Conservation (phyloP, 2,329 filamentous ascomycete species). For the Ramichloridium luteum region DNA sequence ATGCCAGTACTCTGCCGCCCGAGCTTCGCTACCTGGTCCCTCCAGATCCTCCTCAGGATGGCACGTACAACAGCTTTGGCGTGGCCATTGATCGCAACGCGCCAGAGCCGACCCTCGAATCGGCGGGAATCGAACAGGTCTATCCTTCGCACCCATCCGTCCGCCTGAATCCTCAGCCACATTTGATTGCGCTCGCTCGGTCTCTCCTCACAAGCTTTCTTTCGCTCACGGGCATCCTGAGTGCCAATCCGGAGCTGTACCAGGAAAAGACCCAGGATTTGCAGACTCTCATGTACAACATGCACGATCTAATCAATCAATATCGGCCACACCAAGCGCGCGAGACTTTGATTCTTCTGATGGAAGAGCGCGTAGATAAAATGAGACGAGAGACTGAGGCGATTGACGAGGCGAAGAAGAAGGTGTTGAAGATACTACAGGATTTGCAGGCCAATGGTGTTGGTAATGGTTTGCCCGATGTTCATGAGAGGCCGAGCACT, state of each 20-base stretch:
- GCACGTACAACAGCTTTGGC: slow-evolving; percentile 21
- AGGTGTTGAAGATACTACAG: slow-evolving; percentile 60
- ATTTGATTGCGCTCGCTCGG: slow-evolving; percentile 63
- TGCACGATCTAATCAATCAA: slow-evolving; percentile 86
- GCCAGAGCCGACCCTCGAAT: slow-evolving; percentile 53
- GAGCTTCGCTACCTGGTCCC: slow-evolving; percentile 71
- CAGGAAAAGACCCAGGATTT: slow-evolving; percentile 65
- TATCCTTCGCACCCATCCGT: slow-evolving; percentile 39
- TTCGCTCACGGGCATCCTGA: slow-evolving; percentile 63
- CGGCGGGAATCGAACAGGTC: slow-evolving; percentile 60
- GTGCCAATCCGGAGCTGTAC: slow-evolving; percentile 50
- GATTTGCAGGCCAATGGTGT: slow-evolving; percentile 48
- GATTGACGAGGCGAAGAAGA: slow-evolving; percentile 54
- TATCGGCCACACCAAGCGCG: slow-evolving; percentile 88
- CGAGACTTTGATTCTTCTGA: slow-evolving; percentile 73
- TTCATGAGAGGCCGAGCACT: too few species aligned
- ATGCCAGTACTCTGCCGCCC: slow-evolving; percentile 45
- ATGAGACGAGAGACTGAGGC: slow-evolving; percentile 61
- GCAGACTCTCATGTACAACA: slow-evolving; percentile 73
- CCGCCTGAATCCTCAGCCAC: slow-evolving; percentile 35
- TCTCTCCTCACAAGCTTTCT: slow-evolving; percentile 81
- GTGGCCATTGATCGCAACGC: slow-evolving; percentile 50
- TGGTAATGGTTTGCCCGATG: too few species aligned
- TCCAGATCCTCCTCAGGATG: slow-evolving; percentile 35
- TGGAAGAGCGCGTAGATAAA: slow-evolving; percentile 70